These are phyloP conservation scores for Lipomyces lipofer DNA, from an alignment of 805 yeast species.

Conservation along the genomic window DNA sequence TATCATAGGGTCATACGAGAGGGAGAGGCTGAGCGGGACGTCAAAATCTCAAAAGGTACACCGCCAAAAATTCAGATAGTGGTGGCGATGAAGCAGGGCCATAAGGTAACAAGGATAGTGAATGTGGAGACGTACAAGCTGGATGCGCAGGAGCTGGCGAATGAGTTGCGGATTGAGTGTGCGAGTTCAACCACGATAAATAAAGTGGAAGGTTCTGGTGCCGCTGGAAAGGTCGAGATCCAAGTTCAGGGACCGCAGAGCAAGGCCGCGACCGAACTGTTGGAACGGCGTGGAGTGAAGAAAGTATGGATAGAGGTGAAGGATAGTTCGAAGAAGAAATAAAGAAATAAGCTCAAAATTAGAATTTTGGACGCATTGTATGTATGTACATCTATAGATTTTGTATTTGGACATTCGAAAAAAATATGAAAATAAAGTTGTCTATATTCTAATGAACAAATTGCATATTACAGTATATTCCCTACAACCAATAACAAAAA, in stretches of 20 bases:
- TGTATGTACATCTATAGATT: too few species aligned
- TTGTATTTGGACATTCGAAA: too few species aligned
- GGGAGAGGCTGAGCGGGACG: constrained; percentile 42
- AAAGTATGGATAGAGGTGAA: constrained; percentile 63
- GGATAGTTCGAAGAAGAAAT: constrained; percentile 41
- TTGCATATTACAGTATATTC: too few species aligned
- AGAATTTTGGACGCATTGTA: too few species aligned
- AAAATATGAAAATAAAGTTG: too few species aligned
- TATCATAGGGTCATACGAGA: constrained; percentile 52
- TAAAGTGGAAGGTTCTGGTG: constrained; percentile 31
- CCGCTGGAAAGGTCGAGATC: constrained; percentile 61
- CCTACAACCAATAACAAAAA: too few species aligned
- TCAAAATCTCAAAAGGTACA: constrained; percentile 58
- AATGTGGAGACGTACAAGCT: constrained; percentile 70
- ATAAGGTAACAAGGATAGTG: constrained; percentile 74
- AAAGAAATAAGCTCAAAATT: too few species aligned
- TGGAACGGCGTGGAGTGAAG: constrained; percentile 65
- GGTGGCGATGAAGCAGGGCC: constrained; percentile 76
- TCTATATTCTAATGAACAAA: too few species aligned
- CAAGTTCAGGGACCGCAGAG: constrained; percentile 91
- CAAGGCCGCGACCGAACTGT: constrained; percentile 55
- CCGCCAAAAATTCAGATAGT: constrained; percentile 66
- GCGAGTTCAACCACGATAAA: constrained; percentile 80
- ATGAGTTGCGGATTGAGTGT: constrained; percentile 71
- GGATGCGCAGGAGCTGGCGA: constrained; percentile 64